These are phyloP conservation scores for Macroventuria anomochaeta DNA, from an alignment of 2,329 filamentous ascomycete species.

Conservation along the genomic window DNA sequence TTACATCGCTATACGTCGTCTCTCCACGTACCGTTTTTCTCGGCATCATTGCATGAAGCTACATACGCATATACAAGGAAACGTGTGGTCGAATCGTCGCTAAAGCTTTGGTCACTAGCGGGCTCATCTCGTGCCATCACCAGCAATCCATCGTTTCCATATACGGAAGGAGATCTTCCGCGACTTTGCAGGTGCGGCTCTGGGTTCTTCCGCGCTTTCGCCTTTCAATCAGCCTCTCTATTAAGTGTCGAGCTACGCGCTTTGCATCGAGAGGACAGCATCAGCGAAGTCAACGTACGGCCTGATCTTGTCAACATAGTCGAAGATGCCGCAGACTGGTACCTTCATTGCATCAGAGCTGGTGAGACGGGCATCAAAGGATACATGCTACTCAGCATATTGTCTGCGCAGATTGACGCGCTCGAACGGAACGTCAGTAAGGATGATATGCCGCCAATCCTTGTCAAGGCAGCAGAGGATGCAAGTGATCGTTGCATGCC, in stretches of 20 bases:
- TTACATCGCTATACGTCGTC: slow-evolving; percentile 37
- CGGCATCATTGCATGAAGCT: slow-evolving; percentile 26
- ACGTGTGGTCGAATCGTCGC: slow-evolving; percentile 32
- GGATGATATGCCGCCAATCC: slow-evolving; percentile 18
- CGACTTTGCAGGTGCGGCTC: slow-evolving; percentile 32
- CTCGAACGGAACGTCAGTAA: slow-evolving; percentile 19
- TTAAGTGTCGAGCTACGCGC: slow-evolving; percentile 32
- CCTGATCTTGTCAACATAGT: slow-evolving; percentile 28
- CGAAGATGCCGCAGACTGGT: slow-evolving; percentile 31
- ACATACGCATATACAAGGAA: slow-evolving; percentile 39
- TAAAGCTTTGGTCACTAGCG: slow-evolving; percentile 35
- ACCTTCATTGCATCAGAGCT: slow-evolving; percentile 30
- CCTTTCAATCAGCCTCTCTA: slow-evolving; percentile 31
- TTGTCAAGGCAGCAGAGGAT: slow-evolving; percentile 27
- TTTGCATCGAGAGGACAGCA: slow-evolving; percentile 36
- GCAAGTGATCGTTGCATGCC: slow-evolving; percentile 25
- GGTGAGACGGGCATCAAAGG: slow-evolving; percentile 43
- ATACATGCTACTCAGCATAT: slow-evolving; percentile 30
- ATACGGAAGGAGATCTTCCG: slow-evolving; percentile 20
- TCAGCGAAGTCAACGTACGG: slow-evolving; percentile 25
- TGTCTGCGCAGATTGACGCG: slow-evolving; percentile 32
- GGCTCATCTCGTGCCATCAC: slow-evolving; percentile 7
- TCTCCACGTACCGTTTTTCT: slow-evolving; percentile 38
- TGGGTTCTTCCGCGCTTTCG: slow-evolving; percentile 34
- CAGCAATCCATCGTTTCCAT: background rate